These are phyloP conservation scores for Mycocalia duriaeana DNA, from an alignment of 1,284 basidiomycete genomes.

Conservation along the genomic window DNA sequence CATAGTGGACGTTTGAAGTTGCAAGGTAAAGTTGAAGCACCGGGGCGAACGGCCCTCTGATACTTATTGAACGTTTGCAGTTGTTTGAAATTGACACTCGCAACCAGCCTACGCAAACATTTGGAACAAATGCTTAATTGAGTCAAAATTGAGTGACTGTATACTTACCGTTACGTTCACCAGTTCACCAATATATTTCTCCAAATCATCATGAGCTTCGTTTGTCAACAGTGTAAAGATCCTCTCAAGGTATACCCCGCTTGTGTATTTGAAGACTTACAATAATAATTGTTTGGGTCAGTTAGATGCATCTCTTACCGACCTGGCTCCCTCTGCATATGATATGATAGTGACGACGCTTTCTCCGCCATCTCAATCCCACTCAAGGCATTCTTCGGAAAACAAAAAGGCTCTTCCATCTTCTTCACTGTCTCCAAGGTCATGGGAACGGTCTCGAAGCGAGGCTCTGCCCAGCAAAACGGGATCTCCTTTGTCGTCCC, in stretches of 20 bases:
- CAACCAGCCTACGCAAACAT: too few species aligned
- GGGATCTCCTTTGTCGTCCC: conserved; percentile 37
- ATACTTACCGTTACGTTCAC: neutral
- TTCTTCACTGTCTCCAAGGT: conserved; percentile 50
- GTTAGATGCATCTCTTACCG: conserved; percentile 81
- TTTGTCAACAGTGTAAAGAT: conserved; percentile 86
- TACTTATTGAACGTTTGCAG: too few species aligned
- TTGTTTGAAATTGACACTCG: too few species aligned
- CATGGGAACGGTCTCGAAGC: conserved; percentile 52
- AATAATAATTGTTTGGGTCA: conserved; percentile 28
- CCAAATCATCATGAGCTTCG: conserved; percentile 40
- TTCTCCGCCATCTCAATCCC: conserved; percentile 42
- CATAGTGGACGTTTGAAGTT: too few species aligned
- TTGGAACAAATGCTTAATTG: too few species aligned
- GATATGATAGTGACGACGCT: conserved; percentile 78
- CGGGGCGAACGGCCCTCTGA: too few species aligned
- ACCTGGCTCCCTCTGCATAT: conserved; percentile 80
- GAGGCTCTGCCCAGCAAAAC: conserved; percentile 21
- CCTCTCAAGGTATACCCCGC: conserved; percentile 61
- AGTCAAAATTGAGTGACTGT: too few species aligned
- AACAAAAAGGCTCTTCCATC: conserved; percentile 53
- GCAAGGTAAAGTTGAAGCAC: too few species aligned
- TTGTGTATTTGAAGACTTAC: conserved; percentile 6
- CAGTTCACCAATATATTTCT: conserved; percentile 1
- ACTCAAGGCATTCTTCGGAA: conserved; percentile 37